phyloP scores from a whole-genome alignment of 2,329 filamentous ascomycete genomes.

The Thielaviopsis populi region DNA sequence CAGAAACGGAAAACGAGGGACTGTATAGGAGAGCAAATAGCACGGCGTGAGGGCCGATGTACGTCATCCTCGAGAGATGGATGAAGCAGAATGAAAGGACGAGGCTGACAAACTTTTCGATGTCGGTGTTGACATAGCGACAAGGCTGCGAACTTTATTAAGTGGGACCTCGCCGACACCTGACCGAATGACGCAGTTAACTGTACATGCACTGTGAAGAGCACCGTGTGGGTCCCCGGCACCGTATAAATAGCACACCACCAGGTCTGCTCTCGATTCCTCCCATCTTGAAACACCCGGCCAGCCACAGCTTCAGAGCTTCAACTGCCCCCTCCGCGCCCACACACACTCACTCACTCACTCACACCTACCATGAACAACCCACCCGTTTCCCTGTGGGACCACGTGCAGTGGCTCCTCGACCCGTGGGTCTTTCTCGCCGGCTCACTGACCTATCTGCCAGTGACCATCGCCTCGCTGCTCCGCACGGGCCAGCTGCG shows the following conservation, averaged over 20 bases:
- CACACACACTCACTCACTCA: no score
- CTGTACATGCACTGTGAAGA: neutral
- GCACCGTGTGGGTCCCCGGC: neutral
- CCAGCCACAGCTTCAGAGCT: neutral
- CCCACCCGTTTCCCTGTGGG: slow-evolving; percentile 5
- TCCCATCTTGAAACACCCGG: neutral
- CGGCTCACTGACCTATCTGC: slow-evolving; percentile 34
- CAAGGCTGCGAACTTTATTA: neutral
- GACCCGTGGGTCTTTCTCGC: slow-evolving; percentile 40
- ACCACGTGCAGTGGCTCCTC: slow-evolving; percentile 25
- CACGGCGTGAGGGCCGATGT: neutral
- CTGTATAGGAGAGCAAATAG: neutral
- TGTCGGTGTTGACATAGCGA: neutral
- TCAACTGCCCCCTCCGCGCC: neutral
- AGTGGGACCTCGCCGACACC: neutral
- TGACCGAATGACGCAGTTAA: neutral
- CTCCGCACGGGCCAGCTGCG: slow-evolving; percentile 24
- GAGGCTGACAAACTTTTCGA: slow-evolving; percentile 5
- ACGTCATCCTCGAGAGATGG: neutral
- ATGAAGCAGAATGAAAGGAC: neutral
- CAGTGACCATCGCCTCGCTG: slow-evolving; percentile 33
- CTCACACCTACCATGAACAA: slow-evolving; percentile 5
- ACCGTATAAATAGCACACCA: neutral
- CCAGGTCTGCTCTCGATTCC: neutral
- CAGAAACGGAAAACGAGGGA: neutral